phyloP scores from a whole-genome alignment of 1,284 basidiomycete genomes.

The Tilletia setariae region DNA sequence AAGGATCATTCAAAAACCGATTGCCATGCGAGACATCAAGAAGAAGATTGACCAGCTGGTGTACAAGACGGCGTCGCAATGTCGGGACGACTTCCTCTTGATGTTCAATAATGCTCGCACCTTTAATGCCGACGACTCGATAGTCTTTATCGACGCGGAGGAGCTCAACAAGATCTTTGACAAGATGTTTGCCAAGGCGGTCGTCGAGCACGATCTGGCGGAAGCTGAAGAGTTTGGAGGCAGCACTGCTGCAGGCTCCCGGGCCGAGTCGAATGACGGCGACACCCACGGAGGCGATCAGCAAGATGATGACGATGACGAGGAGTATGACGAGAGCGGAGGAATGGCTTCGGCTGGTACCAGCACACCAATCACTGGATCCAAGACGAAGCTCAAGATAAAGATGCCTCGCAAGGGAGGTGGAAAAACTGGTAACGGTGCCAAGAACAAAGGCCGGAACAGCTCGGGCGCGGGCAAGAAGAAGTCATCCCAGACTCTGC shows the following conservation, averaged over 20 bases:
- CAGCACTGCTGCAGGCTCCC: constrained; percentile 5
- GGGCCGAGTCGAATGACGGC: not conserved
- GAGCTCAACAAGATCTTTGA: constrained; percentile 51
- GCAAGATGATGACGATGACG: constrained; percentile 13
- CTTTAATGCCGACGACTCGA: constrained; percentile 65
- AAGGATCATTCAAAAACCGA: constrained; percentile 68
- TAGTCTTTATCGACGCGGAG: constrained; percentile 84
- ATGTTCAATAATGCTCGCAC: constrained; percentile 87
- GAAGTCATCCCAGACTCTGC: not conserved
- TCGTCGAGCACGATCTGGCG: constrained; percentile 35
- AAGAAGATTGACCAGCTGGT: constrained; percentile 71
- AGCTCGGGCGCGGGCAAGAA: not conserved
- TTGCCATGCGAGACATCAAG: constrained; percentile 80
- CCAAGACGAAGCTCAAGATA: constrained; percentile 14
- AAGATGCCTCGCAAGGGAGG: not conserved
- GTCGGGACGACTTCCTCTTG: constrained; percentile 74
- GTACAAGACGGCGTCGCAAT: constrained; percentile 73
- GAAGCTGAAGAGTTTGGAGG: constrained; percentile 23
- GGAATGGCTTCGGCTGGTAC: not conserved
- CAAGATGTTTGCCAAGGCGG: constrained; percentile 38
- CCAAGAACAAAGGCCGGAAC: not conserved
- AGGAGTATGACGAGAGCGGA: constrained; percentile 10
- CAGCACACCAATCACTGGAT: not conserved
- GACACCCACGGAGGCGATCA: not conserved
- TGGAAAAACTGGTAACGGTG: not conserved